phyloP scores from a whole-genome alignment of 345 rosid genomes.

The Populus euphratica region DNA sequence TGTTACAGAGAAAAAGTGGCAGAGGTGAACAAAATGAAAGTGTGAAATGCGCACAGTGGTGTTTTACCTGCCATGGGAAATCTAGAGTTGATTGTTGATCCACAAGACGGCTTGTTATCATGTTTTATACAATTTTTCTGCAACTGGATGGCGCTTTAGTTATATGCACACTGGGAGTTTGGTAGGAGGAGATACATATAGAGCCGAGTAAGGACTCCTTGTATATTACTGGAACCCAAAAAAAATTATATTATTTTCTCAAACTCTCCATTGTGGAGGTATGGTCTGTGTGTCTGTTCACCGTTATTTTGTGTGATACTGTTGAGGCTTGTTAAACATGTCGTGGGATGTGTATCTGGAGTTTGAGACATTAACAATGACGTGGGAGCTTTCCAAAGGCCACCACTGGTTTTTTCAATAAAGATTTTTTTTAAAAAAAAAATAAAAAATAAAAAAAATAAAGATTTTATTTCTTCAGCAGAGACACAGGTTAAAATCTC shows the following conservation, averaged over 20 bases:
- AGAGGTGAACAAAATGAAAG: slow-evolving; percentile 45
- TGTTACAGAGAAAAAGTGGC: slow-evolving; percentile 85
- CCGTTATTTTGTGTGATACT: slow-evolving; percentile 29
- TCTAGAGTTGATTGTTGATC: slow-evolving; percentile 11
- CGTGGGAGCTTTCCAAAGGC: not conserved
- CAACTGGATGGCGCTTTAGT: not conserved
- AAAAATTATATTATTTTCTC: slow-evolving; percentile 3
- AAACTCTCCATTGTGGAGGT: not conserved
- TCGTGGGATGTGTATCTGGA: slow-evolving; percentile 18
- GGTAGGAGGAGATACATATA: slow-evolving; percentile 9
- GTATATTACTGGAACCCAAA: slow-evolving; percentile 24
- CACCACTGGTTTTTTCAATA: slow-evolving; percentile 17
- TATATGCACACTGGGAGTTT: not conserved
- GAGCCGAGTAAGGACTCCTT: slow-evolving; percentile 16
- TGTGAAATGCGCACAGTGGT: not conserved
- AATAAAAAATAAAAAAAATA: no score
- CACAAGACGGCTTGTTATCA: not conserved
- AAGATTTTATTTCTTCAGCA: slow-evolving; percentile 6
- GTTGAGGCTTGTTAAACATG: slow-evolving; percentile 21
- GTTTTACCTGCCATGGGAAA: slow-evolving; percentile 10
- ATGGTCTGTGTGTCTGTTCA: slow-evolving; percentile 26
- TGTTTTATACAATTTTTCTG: slow-evolving; percentile 17
- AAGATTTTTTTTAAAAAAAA: no score
- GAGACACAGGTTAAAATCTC: not conserved
- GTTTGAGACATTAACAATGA: slow-evolving; percentile 15